A percentile compares a stretch with the other conserved stretches of the same genome.
These are phyloP conservation scores for Phytophthora fragariae DNA, from an alignment of 352 stramenopile genomes.

Conservation along the genomic window DNA sequence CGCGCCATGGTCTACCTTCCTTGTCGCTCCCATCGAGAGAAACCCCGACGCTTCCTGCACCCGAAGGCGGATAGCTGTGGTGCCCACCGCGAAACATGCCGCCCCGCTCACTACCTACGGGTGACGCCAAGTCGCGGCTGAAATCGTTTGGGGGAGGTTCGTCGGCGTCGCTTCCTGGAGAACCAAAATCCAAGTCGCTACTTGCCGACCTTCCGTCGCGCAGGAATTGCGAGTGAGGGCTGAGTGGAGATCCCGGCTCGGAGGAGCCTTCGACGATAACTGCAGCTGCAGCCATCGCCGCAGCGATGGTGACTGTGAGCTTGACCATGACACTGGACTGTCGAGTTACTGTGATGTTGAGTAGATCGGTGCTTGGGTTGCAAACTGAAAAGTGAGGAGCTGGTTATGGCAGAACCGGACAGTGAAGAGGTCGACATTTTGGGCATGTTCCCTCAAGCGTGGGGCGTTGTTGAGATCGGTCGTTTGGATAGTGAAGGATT, in stretches of 20 bases:
- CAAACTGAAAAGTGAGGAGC: background rate
- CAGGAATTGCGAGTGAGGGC: conserved; percentile 1
- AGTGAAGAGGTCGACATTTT: too few relatives aligned
- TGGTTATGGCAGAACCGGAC: too few relatives aligned
- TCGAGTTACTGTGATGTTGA: background rate
- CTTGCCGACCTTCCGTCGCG: conserved; percentile 1
- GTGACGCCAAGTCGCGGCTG: conserved; percentile 4
- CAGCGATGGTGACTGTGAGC: conserved; percentile 3
- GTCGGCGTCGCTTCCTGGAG: conserved; percentile 3
- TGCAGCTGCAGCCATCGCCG: conserved; percentile 13
- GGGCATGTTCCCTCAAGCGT: too few relatives aligned
- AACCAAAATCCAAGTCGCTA: background rate
- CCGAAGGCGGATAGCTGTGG: conserved; percentile 2
- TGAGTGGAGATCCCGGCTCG: conserved; percentile 1
- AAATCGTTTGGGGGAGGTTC: background rate
- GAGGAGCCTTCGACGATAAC: conserved; percentile 11
- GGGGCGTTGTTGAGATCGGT: conserved; percentile 11
- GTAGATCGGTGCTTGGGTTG: background rate
- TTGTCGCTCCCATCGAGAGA: conserved; percentile 5
- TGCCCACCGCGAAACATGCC: background rate
- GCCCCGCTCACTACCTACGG: background rate
- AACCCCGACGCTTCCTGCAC: background rate
- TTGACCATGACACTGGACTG: conserved; percentile 12
- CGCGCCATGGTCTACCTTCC: background rate
- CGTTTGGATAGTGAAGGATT: conserved; percentile 22